Conservation (phyloP, 495 filamentous ascomycete genomes). For the Penicillium cosmopolitanum region DNA sequence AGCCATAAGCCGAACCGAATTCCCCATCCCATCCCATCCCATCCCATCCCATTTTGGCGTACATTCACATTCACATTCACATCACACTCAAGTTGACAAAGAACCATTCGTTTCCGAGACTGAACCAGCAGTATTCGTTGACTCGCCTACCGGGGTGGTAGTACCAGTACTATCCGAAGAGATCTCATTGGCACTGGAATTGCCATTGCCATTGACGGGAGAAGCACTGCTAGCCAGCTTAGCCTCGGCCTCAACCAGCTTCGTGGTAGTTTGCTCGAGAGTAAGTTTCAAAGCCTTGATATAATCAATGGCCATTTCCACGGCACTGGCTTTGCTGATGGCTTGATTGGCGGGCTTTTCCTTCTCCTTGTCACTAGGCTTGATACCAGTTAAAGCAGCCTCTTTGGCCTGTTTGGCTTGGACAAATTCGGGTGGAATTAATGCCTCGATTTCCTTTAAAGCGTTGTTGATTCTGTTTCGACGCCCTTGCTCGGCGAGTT, state of each 20-base stretch:
- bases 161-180: background rate
- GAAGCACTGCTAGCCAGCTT: constrained; percentile 13
- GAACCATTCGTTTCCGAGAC: background rate
- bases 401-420: constrained; percentile 41
- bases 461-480: constrained; percentile 95
- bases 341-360: constrained; percentile 54
- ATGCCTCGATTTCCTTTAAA: constrained; percentile 83
- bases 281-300: constrained; percentile 83
- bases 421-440: constrained; percentile 66
- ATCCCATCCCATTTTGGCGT: background rate
- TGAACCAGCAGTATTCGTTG: background rate
- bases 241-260: constrained; percentile 66
- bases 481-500: constrained; percentile 94
- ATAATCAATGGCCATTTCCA: constrained; percentile 94
- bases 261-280: constrained; percentile 65
- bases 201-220: background rate
- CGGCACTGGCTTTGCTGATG: constrained; percentile 93
- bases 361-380: constrained; percentile 48
- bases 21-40: background rate
- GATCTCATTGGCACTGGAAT: background rate
- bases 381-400: constrained; percentile 29
- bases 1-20: too few species aligned
- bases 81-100: background rate
- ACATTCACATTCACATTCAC: background rate
- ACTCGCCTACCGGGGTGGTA: too few species aligned